Conservation (phyloP, 1,284 basidiomycete species). For the Puccinia triticina region DNA sequence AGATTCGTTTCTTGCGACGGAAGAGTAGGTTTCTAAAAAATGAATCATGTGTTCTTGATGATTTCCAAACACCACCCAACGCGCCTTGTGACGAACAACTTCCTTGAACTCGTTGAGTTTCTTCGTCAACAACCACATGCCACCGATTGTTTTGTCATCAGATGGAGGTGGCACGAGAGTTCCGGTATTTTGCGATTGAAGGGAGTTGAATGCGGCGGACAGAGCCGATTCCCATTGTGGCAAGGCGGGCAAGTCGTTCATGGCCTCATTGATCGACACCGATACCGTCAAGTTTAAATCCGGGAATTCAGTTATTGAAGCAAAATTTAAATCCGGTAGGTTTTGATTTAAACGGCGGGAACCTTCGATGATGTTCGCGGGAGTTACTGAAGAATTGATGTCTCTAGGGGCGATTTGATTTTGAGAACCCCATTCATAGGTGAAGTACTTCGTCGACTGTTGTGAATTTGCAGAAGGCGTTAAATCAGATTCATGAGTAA, state of each 20-base stretch:
- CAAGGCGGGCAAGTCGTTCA: neutral
- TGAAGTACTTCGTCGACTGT: too few relatives aligned
- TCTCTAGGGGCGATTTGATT: neutral
- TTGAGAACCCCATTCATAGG: neutral
- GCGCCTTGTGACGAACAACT: neutral
- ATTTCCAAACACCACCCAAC: conserved; percentile 24
- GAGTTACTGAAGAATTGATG: neutral
- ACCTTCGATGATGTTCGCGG: neutral
- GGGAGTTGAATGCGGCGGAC: neutral
- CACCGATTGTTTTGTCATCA: neutral
- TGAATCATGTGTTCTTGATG: conserved; percentile 26
- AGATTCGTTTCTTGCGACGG: neutral
- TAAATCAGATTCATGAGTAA: neutral
- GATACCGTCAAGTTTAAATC: neutral
- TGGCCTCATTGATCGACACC: neutral
- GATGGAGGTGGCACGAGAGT: neutral
- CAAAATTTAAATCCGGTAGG: neutral
- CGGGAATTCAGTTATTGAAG: too few relatives aligned
- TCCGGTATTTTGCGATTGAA: neutral
- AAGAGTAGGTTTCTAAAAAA: neutral
- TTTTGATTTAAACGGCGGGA: neutral
- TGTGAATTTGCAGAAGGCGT: neutral
- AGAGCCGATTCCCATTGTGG: conserved; percentile 15
- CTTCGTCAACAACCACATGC: too few relatives aligned
- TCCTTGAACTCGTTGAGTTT: conserved; percentile 23